Evolutionary conservation across 441 rosid species (phyloP), one percentile per base, ranked within the genome.

Genomic region (Oxalis stricta): DNA sequence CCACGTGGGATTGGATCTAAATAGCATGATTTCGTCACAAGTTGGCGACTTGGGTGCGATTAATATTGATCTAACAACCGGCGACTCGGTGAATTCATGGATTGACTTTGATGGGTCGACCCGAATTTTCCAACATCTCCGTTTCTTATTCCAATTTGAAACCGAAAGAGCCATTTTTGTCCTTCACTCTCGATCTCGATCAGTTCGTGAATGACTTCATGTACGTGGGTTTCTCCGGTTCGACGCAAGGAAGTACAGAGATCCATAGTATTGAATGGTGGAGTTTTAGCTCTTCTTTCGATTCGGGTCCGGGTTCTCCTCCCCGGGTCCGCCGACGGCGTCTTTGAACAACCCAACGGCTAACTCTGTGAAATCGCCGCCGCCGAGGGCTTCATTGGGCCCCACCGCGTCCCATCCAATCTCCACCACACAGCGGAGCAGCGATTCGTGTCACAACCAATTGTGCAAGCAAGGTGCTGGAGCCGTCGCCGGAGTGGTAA

Each of bases 161-260:
- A 68, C 98, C 96, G 0, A 72, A 69, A 56, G 61, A 61, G 8
- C 83, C 98, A 30, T 40, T 79, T 52, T 37, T 91, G 22, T 65
- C 84, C 0, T 35, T 75, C 18, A 43, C 32, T 54, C 63, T 91
- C 38, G 86, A 91, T 70, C 77, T 91, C 0, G 70, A 75, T 54
- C 83, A 63, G 45, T 91, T 82, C 49, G 76, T 91, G 14, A 66
- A 48, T 54, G 96, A 91, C 37, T 78, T 78, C 18, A 83, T 91
- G 98, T 91, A 72, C 39, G 98, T 91, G 3, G 98, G 96, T 18
- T 91, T 91, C 59, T 80, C 98, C 30, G 96, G 96, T 22, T 91
- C 98, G 3, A 91, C 96, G 2, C 93, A 85, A 55, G 98, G 95
- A 3, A 91, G 96, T 49, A 91, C 98, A 6, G 96, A 91, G 75